Percentiles rank a stretch among this genome's conserved stretches.
Conservation (phyloP, 305 asterid species). For the Fraxinus ornus region DNA sequence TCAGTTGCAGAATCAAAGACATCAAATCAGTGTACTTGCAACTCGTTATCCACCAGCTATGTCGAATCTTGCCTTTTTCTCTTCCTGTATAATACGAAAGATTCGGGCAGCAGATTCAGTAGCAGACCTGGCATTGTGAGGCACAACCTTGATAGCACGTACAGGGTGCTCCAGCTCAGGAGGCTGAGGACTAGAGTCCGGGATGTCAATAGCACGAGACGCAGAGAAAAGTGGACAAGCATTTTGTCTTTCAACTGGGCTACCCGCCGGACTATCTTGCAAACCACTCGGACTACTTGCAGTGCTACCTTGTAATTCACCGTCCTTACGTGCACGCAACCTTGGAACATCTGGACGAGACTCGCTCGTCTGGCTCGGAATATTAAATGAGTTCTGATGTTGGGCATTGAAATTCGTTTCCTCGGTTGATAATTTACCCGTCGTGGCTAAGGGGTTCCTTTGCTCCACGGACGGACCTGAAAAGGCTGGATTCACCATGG, state of each 20-base stretch:
- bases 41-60: constrained; percentile 9
- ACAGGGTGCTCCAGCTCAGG: constrained; percentile 26
- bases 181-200: constrained; percentile 19
- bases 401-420: constrained; percentile 22
- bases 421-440: constrained; percentile 1
- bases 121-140: constrained; percentile 68
- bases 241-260: constrained; percentile 29
- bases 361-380: constrained; percentile 28
- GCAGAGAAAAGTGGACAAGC: constrained; percentile 52
- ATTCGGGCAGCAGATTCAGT: constrained; percentile 82
- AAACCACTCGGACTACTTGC: constrained; percentile 52
- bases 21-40: neutral
- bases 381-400: constrained; percentile 2
- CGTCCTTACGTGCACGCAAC: constrained; percentile 28
- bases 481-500: constrained; percentile 46
- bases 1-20: neutral
- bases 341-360: constrained; percentile 14
- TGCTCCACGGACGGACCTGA: constrained; percentile 46
- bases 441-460: constrained; percentile 21
- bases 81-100: constrained; percentile 76
- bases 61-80: constrained; percentile 54
- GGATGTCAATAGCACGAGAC: constrained; percentile 27
- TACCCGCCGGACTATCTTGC: constrained; percentile 12
- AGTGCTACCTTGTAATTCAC: constrained; percentile 59
- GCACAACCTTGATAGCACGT: constrained; percentile 52